Evolutionary conservation across 2,329 filamentous ascomycete genomes (phyloP), one percentile per base, ranked within the genome.

Genomic region (Cryphonectria radicalis): DNA sequence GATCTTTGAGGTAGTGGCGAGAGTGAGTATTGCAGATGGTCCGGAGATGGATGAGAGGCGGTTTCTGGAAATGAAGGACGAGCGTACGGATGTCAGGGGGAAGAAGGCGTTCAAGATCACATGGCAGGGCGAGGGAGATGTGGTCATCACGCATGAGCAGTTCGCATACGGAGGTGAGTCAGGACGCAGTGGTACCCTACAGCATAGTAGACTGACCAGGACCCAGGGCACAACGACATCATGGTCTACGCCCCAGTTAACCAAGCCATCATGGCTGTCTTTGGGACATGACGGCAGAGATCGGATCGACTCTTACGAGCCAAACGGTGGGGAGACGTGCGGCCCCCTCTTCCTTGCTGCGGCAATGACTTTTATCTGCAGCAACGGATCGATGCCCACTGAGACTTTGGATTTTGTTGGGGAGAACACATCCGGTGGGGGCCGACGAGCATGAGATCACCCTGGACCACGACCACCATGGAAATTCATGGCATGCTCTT

Each of bases 141-240:
- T 86, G 13, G 75, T 85, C 10, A 83, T 90, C 43, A 82, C 85
- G 55, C 85, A 89, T 75, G 87, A 90, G 73, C 76, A 88, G 42
- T 84, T 87, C 42, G 83, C 85, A 13, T 83, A 86, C 63, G 88
- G 88, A 74, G 87, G 88, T 89, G 75, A 79, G 86, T 79, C 32
- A 14, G 19, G 14, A 28, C 14, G 4, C 4, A 14, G 13, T 66
- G 14, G 14, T 4, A 66, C 4, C 50, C n/a, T 40, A 5, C 14
- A 57, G 13, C 19, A 37, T 14, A 7, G 13, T 35, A 32, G 4
- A 22, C 69, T 70, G 63, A 73, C 69, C 8, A n/a, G 22, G 25
- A 50, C 46, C 0, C 69, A 92, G 91, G 89, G 7, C 92, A 95
- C 78, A 94, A 93, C 77, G 83, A 87, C 66, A 85, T 94, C 55